These are phyloP conservation scores for Amanita polypyramis DNA, from an alignment of 768 basidiomycete genomes.

Conservation along the genomic window DNA sequence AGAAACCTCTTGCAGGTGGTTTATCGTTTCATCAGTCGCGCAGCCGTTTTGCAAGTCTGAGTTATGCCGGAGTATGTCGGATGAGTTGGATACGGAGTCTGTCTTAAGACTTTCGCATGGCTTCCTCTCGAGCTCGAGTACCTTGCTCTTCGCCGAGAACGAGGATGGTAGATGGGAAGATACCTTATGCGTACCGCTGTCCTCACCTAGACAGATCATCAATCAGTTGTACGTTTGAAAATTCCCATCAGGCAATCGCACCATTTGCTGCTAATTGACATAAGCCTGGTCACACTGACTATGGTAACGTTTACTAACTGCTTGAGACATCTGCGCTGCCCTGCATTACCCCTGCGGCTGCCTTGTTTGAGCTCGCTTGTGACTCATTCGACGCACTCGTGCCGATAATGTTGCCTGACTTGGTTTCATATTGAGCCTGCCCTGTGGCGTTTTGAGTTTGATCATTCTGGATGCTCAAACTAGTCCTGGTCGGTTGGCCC, in stretches of 20 bases:
- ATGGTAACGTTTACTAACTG: constrained; percentile 1
- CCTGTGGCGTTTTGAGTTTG: constrained; percentile 2
- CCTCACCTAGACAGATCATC: not conserved
- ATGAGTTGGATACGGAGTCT: not conserved
- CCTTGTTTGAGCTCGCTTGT: not conserved
- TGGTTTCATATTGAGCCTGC: not conserved
- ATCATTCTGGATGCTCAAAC: not conserved
- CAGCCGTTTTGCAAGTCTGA: not conserved
- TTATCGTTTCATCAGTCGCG: not conserved
- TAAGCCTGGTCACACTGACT: constrained; percentile 2
- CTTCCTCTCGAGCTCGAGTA: not conserved
- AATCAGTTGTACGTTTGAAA: not conserved
- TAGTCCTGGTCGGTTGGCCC: not conserved
- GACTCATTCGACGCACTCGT: not conserved
- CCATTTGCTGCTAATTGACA: constrained; percentile 3
- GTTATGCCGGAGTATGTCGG: not conserved
- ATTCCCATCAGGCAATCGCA: not conserved
- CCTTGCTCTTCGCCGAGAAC: not conserved
- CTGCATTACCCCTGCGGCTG: not conserved
- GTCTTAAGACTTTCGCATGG: not conserved
- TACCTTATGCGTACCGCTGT: not conserved
- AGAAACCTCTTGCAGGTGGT: not conserved
- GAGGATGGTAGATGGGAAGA: not conserved
- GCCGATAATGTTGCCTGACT: not conserved
- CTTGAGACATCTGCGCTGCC: not conserved